phyloP scores from a whole-genome alignment of 164 flowering plant genomes.

The Nymphaea colorata region DNA sequence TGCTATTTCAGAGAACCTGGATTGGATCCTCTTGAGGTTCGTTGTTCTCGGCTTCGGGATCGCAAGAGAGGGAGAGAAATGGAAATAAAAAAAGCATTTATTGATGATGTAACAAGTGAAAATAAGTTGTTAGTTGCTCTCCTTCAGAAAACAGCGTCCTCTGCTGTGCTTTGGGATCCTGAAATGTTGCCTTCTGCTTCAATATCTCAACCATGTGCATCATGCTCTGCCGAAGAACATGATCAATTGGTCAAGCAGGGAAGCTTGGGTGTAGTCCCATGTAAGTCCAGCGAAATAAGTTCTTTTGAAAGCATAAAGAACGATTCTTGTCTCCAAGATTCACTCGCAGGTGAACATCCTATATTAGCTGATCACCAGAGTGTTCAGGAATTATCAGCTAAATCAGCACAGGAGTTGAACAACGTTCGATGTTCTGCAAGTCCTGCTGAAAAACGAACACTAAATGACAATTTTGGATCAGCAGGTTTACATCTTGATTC shows the following conservation, averaged over 20 bases:
- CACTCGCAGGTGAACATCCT: not conserved
- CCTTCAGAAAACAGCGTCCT: constrained; percentile 33
- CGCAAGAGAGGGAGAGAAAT: constrained; percentile 81
- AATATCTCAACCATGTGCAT: constrained; percentile 14
- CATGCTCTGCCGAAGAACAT: constrained; percentile 3
- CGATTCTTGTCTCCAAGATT: not conserved
- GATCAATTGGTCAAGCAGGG: constrained; percentile 5
- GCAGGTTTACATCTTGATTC: constrained; percentile 79
- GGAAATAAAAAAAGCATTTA: constrained; percentile 71
- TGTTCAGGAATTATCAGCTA: not conserved
- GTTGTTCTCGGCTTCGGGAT: constrained; percentile 84
- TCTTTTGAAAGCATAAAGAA: not conserved
- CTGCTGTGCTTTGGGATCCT: constrained; percentile 69
- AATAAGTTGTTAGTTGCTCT: constrained; percentile 36
- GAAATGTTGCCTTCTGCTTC: constrained; percentile 42
- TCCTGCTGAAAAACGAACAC: not conserved
- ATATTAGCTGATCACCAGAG: not conserved
- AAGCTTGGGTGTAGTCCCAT: not conserved
- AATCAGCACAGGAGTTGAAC: not conserved
- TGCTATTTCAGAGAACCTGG: constrained; percentile 61
- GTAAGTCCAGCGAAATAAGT: not conserved
- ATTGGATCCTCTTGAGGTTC: constrained; percentile 71
- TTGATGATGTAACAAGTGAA: constrained; percentile 65
- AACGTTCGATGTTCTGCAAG: not conserved
- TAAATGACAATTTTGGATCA: not conserved